Conservation (phyloP, 257 asterid genomes). For the Salvia rosmarinus region DNA sequence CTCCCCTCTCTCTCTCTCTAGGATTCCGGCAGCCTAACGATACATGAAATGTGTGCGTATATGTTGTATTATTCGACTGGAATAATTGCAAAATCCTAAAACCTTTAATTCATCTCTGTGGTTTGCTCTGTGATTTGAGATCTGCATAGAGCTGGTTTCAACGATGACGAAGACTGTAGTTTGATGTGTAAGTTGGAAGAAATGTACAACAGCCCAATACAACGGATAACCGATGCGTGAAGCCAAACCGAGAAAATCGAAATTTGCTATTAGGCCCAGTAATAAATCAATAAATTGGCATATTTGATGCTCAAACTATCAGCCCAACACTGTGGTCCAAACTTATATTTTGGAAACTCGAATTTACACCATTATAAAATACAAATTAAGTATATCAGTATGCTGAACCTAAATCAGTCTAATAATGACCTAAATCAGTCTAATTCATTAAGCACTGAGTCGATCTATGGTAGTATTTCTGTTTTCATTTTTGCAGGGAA, state of each 20-base stretch:
- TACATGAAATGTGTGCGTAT: slow-evolving; percentile 23
- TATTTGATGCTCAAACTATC: background rate
- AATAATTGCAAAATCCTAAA: slow-evolving; percentile 33
- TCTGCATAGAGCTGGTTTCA: slow-evolving; percentile 34
- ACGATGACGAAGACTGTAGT: slow-evolving; percentile 32
- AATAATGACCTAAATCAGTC: too few relatives aligned
- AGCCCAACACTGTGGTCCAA: background rate
- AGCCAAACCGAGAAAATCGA: background rate
- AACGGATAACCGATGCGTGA: background rate
- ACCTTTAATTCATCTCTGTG: slow-evolving; percentile 22
- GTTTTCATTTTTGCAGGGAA: too few relatives aligned
- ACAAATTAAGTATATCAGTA: too few relatives aligned
- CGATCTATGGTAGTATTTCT: too few relatives aligned
- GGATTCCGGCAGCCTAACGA: slow-evolving; percentile 35
- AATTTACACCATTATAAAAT: too few relatives aligned
- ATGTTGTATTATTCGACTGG: slow-evolving; percentile 10
- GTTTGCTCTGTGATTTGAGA: slow-evolving; percentile 34
- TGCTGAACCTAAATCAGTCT: too few relatives aligned
- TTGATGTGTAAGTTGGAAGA: slow-evolving; percentile 32
- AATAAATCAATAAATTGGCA: background rate
- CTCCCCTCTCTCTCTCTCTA: slow-evolving; percentile 25
- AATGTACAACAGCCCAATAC: slow-evolving; percentile 21
- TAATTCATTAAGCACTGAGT: too few relatives aligned
- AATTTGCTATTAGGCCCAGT: background rate
- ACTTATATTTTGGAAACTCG: too few relatives aligned